Evolutionary conservation across 2,329 filamentous ascomycete species (phyloP).

Genomic region (Hymenoscyphus scutula): DNA sequence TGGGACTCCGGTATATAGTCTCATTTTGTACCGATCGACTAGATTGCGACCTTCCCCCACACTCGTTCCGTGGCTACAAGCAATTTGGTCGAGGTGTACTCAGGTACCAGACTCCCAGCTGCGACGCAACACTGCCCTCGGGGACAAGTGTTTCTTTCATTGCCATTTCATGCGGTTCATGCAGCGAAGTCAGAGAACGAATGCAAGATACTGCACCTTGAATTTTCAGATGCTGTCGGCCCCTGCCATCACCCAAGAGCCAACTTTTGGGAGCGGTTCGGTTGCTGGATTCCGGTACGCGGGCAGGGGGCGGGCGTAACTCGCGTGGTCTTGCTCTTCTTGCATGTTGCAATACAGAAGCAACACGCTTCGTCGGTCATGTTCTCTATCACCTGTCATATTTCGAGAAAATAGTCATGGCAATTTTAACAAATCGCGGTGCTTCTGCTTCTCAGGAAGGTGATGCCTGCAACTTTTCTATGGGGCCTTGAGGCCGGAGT

Average conservation of each 20-base stretch:
- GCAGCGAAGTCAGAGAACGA: not conserved
- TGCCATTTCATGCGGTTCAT: constrained; percentile 6
- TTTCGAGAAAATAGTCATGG: not conserved
- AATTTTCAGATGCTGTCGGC: constrained; percentile 2
- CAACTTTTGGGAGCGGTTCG: not conserved
- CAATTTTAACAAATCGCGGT: not conserved
- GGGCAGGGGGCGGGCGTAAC: constrained; percentile 7
- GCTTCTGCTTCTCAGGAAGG: not conserved
- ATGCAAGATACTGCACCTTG: constrained; percentile 8
- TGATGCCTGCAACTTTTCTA: not conserved
- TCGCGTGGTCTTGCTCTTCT: constrained; percentile 1
- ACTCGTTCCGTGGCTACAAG: not conserved
- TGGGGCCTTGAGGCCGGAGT: not conserved
- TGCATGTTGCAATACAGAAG: not conserved
- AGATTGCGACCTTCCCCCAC: not conserved
- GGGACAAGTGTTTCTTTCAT: not conserved
- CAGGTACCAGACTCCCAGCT: constrained; percentile 5
- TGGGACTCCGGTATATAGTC: constrained; percentile 2
- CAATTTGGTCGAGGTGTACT: constrained; percentile 2
- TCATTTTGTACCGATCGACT: not conserved
- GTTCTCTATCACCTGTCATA: not conserved
- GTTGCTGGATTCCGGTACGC: not conserved
- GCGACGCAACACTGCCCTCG: not conserved
- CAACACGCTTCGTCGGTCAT: not conserved
- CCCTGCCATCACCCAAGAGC: constrained; percentile 8